Evolutionary conservation across 2,329 filamentous ascomycete genomes (phyloP), one percentile per base, ranked within the genome.

Genomic region (Talaromyces funiculosus): DNA sequence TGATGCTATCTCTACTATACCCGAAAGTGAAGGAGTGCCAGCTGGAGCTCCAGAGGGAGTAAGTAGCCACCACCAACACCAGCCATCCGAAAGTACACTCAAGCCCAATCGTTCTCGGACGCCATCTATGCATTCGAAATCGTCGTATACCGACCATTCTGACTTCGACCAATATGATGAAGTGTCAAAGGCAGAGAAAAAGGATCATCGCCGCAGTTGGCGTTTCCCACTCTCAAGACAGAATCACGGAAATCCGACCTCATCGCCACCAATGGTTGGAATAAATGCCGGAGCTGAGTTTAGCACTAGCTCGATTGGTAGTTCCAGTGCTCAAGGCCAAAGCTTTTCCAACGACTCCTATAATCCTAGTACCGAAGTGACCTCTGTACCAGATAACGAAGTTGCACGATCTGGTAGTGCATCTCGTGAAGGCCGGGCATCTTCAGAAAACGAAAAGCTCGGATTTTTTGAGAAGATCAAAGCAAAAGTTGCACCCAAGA

Each of bases 141-240:
- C 83, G 0, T 86, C 83, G 2, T 80, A 86, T 64, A 94, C 93
- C 24, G 92, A 95, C 65, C 85, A 87, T 22, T 96, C 91, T 0
- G 92, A 96, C 69, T 71, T 86, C 31, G 92, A 96, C 64, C 86
- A 89, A 63, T 73, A 82, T 9, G 90, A 92, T 29, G 89, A 91
- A 35, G 68, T 72, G 20, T 67, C 72, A 37, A 81, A 81, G 3
- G 72, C 74, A 45, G 79, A 84, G 14, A 86, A 89, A 57, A 86
- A 83, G 66, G 86, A 89, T 57, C 89, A 86, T 73, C 89, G 87
- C 68, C 85, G 82, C 61, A 85, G 88, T 29, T 90, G 91, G 78
- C 81, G 92, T 57, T 88, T 90, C 18, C 86, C 86, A 20, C 82
- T 75, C 68, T 66, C 62, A 75, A 60, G 60, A 83, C 64, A 71